Evolutionary conservation across 2,329 filamentous ascomycete genomes (phyloP).

Genomic region (Colletotrichum australisinense): DNA sequence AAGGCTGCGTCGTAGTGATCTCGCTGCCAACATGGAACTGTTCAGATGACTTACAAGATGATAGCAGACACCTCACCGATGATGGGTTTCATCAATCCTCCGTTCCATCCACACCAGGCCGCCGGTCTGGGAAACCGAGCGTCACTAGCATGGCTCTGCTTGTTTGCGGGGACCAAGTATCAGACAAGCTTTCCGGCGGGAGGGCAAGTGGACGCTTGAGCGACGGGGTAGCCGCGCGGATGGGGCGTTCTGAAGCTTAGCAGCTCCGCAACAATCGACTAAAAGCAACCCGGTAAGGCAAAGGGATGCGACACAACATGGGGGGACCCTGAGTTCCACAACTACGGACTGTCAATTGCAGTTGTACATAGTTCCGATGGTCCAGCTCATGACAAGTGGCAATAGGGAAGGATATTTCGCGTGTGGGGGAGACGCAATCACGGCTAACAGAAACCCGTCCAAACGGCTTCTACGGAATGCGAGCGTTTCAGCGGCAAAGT

Average conservation of each 20-base stretch:
- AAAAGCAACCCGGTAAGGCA: background rate
- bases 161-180: background rate
- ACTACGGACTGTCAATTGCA: background rate
- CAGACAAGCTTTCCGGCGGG: slow-evolving; percentile 6
- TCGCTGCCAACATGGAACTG: background rate
- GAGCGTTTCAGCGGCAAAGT: slow-evolving; percentile 20
- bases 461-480: background rate
- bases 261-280: background rate
- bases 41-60: background rate
- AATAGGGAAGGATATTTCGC: background rate
- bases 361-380: background rate
- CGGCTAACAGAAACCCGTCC: background rate
- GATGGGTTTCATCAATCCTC: slow-evolving; percentile 3
- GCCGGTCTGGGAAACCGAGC: background rate
- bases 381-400: background rate
- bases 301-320: background rate
- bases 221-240: background rate
- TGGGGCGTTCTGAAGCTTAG: background rate
- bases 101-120: background rate
- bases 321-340: background rate
- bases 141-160: background rate
- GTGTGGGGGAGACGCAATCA: background rate
- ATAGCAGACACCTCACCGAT: background rate
- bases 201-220: background rate
- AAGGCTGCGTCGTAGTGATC: background rate